These are phyloP conservation scores for Debaryomycetaceae sp. DNA, from an alignment of 1,139 yeast genomes.

Conservation along the genomic window DNA sequence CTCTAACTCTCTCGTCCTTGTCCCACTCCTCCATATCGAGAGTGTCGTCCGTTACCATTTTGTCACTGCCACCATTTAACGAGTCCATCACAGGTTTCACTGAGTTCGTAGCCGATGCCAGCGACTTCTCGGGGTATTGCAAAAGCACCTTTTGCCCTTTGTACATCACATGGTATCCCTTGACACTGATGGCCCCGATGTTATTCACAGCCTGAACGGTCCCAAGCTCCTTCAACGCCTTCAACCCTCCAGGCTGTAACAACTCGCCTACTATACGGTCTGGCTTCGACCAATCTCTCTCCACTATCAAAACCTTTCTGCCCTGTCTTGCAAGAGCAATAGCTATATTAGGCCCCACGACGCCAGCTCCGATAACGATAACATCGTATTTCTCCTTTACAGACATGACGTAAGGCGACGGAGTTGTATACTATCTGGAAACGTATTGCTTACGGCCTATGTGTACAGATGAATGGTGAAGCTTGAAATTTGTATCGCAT, in stretches of 20 bases:
- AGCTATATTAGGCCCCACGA: conserved; percentile 91
- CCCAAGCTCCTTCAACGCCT: conserved; percentile 77
- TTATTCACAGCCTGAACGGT: conserved; percentile 74
- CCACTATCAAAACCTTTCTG: conserved; percentile 68
- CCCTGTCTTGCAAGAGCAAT: conserved; percentile 90
- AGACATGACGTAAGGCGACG: neutral
- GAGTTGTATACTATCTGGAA: neutral
- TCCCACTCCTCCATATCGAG: conserved; percentile 54
- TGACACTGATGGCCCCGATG: conserved; percentile 74
- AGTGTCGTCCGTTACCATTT: conserved; percentile 47
- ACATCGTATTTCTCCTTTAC: conserved; percentile 42
- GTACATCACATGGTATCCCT: conserved; percentile 79
- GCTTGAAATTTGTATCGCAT: neutral
- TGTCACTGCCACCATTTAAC: conserved; percentile 55
- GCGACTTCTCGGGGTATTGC: conserved; percentile 69
- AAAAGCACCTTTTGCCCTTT: conserved; percentile 53
- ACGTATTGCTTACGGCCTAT: neutral
- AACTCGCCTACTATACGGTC: conserved; percentile 97
- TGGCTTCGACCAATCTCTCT: conserved; percentile 88
- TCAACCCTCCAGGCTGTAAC: conserved; percentile 91
- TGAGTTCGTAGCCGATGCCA: conserved; percentile 38
- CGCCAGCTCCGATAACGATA: conserved; percentile 90
- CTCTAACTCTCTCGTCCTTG: conserved; percentile 59
- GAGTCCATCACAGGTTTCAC: conserved; percentile 51
- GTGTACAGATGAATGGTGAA: neutral